Evolutionary conservation across 257 asterid genomes (phyloP), one percentile per base, ranked within the genome.

Genomic region (Thymus quinquecostatus): DNA sequence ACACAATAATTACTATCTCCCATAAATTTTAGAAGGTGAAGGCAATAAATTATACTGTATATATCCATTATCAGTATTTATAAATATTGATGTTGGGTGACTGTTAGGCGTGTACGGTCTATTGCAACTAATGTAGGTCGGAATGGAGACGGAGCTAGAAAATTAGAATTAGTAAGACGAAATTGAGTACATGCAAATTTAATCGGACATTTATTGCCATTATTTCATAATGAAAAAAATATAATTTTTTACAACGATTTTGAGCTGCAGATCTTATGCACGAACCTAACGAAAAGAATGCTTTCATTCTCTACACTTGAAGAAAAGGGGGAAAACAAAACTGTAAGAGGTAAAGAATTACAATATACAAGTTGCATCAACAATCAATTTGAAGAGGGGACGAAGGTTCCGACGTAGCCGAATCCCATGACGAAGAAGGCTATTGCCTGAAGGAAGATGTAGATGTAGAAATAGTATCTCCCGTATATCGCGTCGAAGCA

Each of bases 341-440:
- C 49, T 8, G 3, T 44, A 8, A 8, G 8, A 10, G 8, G n/a
- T n/a, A 43, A 6, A 2, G 6, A 44, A 44, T 36, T 36, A 36
- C 41, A 36, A 36, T 36, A 7, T 36, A 36, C 7, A 36, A 3
- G 4, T 36, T 3, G 6, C 4, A 36, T 36, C 6, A 36, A 7
- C 6, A 44, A 54, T 8, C 27, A 54, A 27, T 27, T 27, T 27
- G 59, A 54, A 27, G 92, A 75, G 27, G 94, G 95, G 58, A 88
- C 80, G 12, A 86, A 75, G 0, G 96, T 92, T 57, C 98, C 98
- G 11, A 92, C 44, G 12, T 90, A 85, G 55, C 97, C 96, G 64
- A 90, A 85, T 57, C 98, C 98, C 60, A 75, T 76, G 65, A 92
- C 60, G 79, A 88, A 86, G 82, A 92, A 92, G 57, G 97, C 92